Evolutionary conservation across 1,284 basidiomycete genomes (phyloP).

Genomic region (Cystobasidium slooffiae): DNA sequence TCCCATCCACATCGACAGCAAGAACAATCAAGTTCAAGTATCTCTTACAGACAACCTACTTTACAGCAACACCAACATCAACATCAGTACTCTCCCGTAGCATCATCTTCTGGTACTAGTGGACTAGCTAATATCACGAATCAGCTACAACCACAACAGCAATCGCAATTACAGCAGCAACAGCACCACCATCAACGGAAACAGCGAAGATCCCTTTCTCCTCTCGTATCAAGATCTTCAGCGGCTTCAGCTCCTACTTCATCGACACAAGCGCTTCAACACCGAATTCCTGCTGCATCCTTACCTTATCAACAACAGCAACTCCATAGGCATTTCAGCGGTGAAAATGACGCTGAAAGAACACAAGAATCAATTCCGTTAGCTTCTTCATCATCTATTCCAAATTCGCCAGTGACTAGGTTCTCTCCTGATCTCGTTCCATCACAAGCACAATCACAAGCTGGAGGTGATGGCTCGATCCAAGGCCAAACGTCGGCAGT

Average conservation of each 20-base stretch:
- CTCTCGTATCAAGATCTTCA: constrained; percentile 15
- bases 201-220: constrained; percentile 12
- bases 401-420: constrained; percentile 33
- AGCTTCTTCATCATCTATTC: constrained; percentile 37
- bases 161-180: constrained; percentile 5
- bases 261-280: constrained; percentile 9
- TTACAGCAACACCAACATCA: no score
- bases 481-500: not conserved
- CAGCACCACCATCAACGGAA: constrained; percentile 1
- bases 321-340: not conserved
- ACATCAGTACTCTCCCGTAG: no score
- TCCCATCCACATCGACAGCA: constrained; percentile 6
- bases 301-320: not conserved
- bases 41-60: no score
- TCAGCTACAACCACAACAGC: constrained; percentile 2
- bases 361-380: constrained; percentile 23
- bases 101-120: no score
- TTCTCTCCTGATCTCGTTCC: not conserved
- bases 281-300: not conserved
- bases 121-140: not conserved
- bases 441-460: constrained; percentile 1
- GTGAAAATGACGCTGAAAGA: not conserved
- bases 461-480: not conserved
- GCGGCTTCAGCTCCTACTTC: not conserved
- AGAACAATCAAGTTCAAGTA: no score